Evolutionary conservation across 208 protist species (phyloP), one percentile per base, ranked within the genome.

Genomic region (Acanthamoeba royreba): DNA sequence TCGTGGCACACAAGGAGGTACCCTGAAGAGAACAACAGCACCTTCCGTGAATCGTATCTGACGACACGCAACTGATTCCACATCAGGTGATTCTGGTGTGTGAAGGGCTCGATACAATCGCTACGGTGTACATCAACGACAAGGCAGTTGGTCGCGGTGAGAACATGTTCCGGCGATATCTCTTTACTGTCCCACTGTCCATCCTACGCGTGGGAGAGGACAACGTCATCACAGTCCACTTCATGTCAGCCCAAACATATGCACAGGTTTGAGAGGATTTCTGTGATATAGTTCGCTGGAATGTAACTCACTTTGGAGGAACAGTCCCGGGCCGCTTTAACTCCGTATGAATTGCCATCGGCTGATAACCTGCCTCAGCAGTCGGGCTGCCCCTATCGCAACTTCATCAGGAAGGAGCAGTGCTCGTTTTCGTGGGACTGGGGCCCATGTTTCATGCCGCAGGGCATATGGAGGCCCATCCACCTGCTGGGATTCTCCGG

Each of bases 371-470:
- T 85, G 33, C 25, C 35, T 0, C 66, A 77, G 66, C 66, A 77
- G 66, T 77, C 66, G 19, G 58, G 81, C 28, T 33, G 72, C 5
- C 74, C 58, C 15, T 49, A 77, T 63, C 69, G 85, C 38, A 87
- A 94, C 86, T 94, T 83, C 53, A 33, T 94, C 52, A 35, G 93
- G 4, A 94, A 94, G 63, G 93, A 69, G 45, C 93, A 94, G 81
- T 94, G 81, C 43, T 77, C 63, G 13, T 94, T 94, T 33, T 53
- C 61, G 17, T 94, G 93, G 93, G 93, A 94, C 47, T 94, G 93
- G 93, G 93, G 93, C 4, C 93, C 81, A 11, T 31, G 31, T 13
- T 91, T 91, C 53, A 8, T 92, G 17, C 74, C 93, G 4, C 42
- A 53, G 58, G 93, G 52, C 66, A 94, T 94, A 25, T 93, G 55